Evolutionary conservation across 1,139 yeast species (phyloP).

Genomic region (Meyerozyma athensensis): DNA sequence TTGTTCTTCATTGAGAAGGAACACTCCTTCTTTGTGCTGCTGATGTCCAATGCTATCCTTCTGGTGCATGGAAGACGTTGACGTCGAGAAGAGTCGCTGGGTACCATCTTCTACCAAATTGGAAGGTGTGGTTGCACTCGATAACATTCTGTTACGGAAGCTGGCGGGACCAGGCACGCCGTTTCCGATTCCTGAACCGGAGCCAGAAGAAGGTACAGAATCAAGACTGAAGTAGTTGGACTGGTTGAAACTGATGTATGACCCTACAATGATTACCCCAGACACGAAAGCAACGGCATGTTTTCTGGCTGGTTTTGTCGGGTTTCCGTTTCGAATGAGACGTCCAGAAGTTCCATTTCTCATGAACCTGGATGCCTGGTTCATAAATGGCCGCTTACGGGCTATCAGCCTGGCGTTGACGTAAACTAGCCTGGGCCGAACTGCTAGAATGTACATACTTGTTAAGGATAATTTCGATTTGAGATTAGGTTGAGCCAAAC

Average conservation of each 20-base stretch:
- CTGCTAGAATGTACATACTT: conserved; percentile 1
- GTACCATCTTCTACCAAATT: conserved; percentile 14
- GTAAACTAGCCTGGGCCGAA: conserved; percentile 1
- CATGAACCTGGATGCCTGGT: background rate
- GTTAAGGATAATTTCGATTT: background rate
- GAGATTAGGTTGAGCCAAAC: background rate
- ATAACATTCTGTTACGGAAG: conserved; percentile 6
- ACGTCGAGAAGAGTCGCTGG: conserved; percentile 36
- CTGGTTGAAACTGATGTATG: conserved; percentile 39
- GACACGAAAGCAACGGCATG: conserved; percentile 40
- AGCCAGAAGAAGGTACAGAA: conserved; percentile 28
- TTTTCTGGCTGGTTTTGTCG: conserved; percentile 16
- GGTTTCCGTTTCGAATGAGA: background rate
- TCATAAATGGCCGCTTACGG: conserved; percentile 2
- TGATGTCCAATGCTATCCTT: conserved; percentile 38
- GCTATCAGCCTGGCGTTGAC: conserved; percentile 1
- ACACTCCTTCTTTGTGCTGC: conserved; percentile 41
- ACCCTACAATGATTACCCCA: conserved; percentile 44
- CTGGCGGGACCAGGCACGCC: conserved; percentile 7
- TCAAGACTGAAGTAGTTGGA: conserved; percentile 41
- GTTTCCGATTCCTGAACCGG: conserved; percentile 7
- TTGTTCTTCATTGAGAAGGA: conserved; percentile 64
- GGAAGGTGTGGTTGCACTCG: conserved; percentile 7
- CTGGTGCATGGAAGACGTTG: conserved; percentile 40
- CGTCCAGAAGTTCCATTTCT: conserved; percentile 1